phyloP scores from a whole-genome alignment of 2,329 filamentous ascomycete genomes.

The Rhynchosporium agropyri region DNA sequence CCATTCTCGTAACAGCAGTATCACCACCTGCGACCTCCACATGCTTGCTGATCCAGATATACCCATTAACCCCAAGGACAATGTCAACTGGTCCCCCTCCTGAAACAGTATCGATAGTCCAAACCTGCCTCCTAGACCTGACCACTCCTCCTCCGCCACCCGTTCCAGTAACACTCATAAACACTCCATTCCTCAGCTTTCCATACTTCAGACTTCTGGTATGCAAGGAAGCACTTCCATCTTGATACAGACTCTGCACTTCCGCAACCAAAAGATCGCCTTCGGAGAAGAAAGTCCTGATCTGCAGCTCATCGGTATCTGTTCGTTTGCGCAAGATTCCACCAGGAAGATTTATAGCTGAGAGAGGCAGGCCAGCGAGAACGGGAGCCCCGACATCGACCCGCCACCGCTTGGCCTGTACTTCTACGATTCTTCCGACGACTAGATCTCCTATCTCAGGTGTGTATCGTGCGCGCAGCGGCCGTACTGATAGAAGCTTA shows the following conservation, averaged over 20 bases:
- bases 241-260: conserved; percentile 84
- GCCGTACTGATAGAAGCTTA: conserved; percentile 90
- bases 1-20: conserved; percentile 75
- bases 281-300: conserved; percentile 95
- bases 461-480: conserved; percentile 88
- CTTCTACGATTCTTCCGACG: conserved; percentile 89
- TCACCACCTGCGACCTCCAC: conserved; percentile 58
- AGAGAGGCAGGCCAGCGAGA: conserved; percentile 82
- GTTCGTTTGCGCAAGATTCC: conserved; percentile 90
- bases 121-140: conserved; percentile 80
- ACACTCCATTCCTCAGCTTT: conserved; percentile 91
- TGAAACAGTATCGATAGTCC: conserved; percentile 68
- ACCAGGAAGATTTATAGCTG: conserved; percentile 90
- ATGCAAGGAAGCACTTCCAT: conserved; percentile 85
- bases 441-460: conserved; percentile 97
- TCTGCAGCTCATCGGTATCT: conserved; percentile 95
- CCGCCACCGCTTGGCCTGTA: conserved; percentile 91
- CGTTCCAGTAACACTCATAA: conserved; percentile 78
- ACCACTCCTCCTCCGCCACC: conserved; percentile 83
- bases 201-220: conserved; percentile 91
- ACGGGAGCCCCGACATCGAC: conserved; percentile 90
- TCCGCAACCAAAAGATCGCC: conserved; percentile 93
- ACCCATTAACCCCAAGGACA: conserved; percentile 92
- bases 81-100: conserved; percentile 75
- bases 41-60: conserved; percentile 93